These are phyloP conservation scores for Acanthamoeba royreba DNA, from an alignment of 208 protist species.

Conservation along the genomic window DNA sequence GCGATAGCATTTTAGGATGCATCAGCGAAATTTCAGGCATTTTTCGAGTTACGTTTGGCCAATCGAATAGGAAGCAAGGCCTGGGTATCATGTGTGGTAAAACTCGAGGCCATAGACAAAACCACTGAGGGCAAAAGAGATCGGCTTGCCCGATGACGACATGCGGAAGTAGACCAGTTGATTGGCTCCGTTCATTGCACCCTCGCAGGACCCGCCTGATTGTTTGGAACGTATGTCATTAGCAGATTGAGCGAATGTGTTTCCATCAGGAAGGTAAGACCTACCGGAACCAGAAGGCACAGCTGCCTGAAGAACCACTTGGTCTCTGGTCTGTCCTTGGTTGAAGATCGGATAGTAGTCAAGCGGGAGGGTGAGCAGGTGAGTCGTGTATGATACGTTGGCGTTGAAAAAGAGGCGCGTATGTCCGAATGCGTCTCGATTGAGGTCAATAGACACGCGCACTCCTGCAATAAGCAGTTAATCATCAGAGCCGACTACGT, in stretches of 20 bases:
- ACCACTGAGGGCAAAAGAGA: background rate
- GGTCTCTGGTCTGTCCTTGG: background rate
- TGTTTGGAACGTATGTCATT: background rate
- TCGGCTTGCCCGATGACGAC: background rate
- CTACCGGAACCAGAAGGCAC: background rate
- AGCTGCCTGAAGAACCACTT: background rate
- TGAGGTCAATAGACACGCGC: background rate
- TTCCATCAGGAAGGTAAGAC: background rate
- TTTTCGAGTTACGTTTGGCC: too few species aligned
- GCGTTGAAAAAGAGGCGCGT: background rate
- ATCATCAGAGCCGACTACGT: background rate
- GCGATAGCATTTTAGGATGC: too few species aligned
- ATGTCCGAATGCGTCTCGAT: background rate
- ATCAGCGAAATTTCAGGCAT: too few species aligned
- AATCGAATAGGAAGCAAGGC: too few species aligned
- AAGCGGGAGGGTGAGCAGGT: background rate
- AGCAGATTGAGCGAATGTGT: background rate
- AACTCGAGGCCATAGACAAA: background rate
- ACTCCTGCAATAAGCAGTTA: too few species aligned
- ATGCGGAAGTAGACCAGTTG: background rate
- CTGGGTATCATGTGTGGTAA: too few species aligned
- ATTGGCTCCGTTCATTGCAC: background rate
- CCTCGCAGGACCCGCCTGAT: background rate
- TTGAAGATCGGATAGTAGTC: background rate
- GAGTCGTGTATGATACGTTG: background rate